phyloP scores from a whole-genome alignment of 805 yeast genomes.

The Torulaspora gathmanii region DNA sequence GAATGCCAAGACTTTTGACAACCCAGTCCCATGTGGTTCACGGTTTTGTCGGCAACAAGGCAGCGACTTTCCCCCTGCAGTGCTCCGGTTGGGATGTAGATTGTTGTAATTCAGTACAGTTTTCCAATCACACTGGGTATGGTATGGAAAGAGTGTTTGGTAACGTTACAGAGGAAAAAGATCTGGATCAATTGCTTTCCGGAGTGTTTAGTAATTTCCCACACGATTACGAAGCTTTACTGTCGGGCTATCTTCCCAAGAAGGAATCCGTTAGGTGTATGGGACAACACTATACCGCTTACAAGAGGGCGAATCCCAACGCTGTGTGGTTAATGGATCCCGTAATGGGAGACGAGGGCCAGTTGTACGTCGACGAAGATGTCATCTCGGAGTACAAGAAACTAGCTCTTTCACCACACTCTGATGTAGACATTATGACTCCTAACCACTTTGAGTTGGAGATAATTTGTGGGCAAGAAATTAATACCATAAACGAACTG shows the following conservation, averaged over 20 bases:
- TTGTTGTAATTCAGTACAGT: constrained; percentile 78
- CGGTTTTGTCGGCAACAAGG: constrained; percentile 91
- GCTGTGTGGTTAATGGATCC: constrained; percentile 77
- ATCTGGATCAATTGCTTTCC: constrained; percentile 43
- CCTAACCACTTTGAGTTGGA: constrained; percentile 79
- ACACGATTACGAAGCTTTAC: constrained; percentile 54
- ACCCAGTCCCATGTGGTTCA: constrained; percentile 86
- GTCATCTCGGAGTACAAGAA: constrained; percentile 50
- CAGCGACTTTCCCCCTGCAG: constrained; percentile 87
- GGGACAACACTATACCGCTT: constrained; percentile 38
- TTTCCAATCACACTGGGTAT: constrained; percentile 91
- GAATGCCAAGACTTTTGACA: constrained; percentile 12
- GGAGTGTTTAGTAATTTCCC: constrained; percentile 52
- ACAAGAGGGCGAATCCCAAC: constrained; percentile 28
- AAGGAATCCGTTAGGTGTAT: constrained; percentile 51
- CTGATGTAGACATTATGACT: constrained; percentile 50
- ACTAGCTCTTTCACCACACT: constrained; percentile 38
- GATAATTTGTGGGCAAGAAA: constrained; percentile 45
- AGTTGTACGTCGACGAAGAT: constrained; percentile 61
- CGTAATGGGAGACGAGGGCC: constrained; percentile 87
- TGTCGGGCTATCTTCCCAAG: constrained; percentile 78
- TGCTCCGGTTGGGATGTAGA: constrained; percentile 90
- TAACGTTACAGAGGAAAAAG: constrained; percentile 42
- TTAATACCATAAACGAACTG: constrained; percentile 39
- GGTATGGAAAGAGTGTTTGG: constrained; percentile 57